phyloP scores from a whole-genome alignment of 208 protist genomes.

The Angomonas ambiguus region DNA sequence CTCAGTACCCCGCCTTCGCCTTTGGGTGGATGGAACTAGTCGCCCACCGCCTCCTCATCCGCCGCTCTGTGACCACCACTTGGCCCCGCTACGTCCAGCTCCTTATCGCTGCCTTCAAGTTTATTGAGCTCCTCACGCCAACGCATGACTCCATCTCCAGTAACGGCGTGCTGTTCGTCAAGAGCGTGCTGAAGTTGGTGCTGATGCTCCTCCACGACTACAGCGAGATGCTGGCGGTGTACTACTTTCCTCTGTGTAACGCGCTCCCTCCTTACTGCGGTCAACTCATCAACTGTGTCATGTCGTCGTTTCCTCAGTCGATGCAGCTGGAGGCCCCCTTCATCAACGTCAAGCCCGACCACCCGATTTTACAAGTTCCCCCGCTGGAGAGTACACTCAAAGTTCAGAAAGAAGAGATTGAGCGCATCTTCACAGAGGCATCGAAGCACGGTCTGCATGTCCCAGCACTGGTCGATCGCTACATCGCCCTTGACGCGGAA shows the following conservation, averaged over 20 bases:
- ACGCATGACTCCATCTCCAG: constrained; percentile 51
- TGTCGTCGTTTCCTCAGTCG: constrained; percentile 96
- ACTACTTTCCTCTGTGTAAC: constrained; percentile 96
- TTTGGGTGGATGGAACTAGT: constrained; percentile 99
- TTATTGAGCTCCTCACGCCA: constrained; percentile 64
- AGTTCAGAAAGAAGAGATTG: constrained; percentile 87
- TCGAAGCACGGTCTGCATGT: constrained; percentile 22
- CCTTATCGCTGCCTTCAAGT: constrained; percentile 67
- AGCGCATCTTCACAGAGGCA: constrained; percentile 37
- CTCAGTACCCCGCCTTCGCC: constrained; percentile 94
- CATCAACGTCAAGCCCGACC: constrained; percentile 63
- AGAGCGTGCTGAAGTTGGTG: constrained; percentile 90
- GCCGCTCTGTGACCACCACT: constrained; percentile 87
- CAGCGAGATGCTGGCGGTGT: constrained; percentile 98
- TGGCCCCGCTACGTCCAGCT: constrained; percentile 53
- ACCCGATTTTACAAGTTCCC: constrained; percentile 91
- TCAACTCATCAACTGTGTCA: constrained; percentile 97
- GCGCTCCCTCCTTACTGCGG: constrained; percentile 95
- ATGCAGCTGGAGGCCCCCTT: constrained; percentile 95
- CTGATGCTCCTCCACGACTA: constrained; percentile 99
- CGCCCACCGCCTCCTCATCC: constrained; percentile 96
- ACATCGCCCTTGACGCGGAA: constrained; percentile 35
- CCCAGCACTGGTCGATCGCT: constrained; percentile 51
- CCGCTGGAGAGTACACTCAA: too few species aligned
- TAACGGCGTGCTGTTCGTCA: constrained; percentile 84